Evolutionary conservation across 306 rosid species (phyloP), one percentile per base, ranked within the genome.

Genomic region (Pyrus pyrifolia): DNA sequence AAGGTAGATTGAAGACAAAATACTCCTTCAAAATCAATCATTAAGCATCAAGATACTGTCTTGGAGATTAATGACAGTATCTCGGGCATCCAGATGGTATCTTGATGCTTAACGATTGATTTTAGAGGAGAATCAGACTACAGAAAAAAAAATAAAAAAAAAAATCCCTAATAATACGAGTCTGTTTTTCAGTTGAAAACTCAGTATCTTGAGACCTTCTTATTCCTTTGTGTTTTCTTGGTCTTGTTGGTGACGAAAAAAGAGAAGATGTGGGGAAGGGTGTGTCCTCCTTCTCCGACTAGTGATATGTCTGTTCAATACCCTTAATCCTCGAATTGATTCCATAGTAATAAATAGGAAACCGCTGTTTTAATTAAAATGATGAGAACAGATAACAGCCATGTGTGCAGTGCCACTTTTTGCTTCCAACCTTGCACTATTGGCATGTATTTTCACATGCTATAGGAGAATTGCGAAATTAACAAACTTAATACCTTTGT

Each of bases 401-500:
- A 23, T 52, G 9, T 27, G 10, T 22, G 30, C 29, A 52, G 27
- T 49, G 25, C 65, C 66, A 51, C 10, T 31, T 64, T 71, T 25
- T 40, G 30, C 59, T 51, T 45, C n/a, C 6, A 71, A 19, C 44
- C 58, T 33, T 11, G 14, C 53, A 57, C 33, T 19, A 49, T 52
- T 40, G 23, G n/a, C 67, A 73, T 38, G 68, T 21, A 68, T 33
- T 19, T 29, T 23, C 27, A 59, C 65, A 62, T 61, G 58, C 71
- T 58, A 40, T 8, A 42, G n/a, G 33, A 71, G 38, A 35, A 27
- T 6, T 60, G 13, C 35, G 14, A 59, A 18, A 52, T 55, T 58
- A 46, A 25, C n/a, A 14, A 17, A 70, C 72, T 53, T 2, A 62
- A 35, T 74, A 88, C 97, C 90, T 90, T 88, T 57, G 91, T 75